Evolutionary conservation across 495 filamentous ascomycete species (phyloP).

Genomic region (Annulohypoxylon maeteangense): DNA sequence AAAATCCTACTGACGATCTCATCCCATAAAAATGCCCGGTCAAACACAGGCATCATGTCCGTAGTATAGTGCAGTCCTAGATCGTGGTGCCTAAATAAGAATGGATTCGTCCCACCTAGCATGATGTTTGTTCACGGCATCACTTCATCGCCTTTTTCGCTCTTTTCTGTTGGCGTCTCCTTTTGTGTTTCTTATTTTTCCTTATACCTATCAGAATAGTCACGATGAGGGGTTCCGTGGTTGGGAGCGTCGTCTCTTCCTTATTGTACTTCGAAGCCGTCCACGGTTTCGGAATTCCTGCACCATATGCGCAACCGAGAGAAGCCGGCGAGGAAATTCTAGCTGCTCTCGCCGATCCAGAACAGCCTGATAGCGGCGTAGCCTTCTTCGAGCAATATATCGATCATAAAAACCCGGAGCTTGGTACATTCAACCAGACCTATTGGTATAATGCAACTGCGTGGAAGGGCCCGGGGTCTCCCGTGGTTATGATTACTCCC

Average conservation of each 20-base stretch:
- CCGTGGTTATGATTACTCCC: conserved; percentile 66
- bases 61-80: background rate
- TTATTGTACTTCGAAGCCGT: conserved; percentile 12
- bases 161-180: background rate
- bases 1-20: background rate
- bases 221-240: conserved; percentile 8
- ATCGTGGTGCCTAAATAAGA: conserved; percentile 12
- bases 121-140: background rate
- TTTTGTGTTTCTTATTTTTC: background rate
- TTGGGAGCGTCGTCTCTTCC: conserved; percentile 8
- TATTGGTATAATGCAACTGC: conserved; percentile 63
- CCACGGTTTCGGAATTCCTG: conserved; percentile 22
- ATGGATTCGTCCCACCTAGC: conserved; percentile 6
- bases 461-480: conserved; percentile 63
- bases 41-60: background rate
- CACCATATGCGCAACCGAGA: conserved; percentile 10
- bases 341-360: conserved; percentile 30
- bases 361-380: conserved; percentile 14
- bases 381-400: conserved; percentile 61
- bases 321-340: conserved; percentile 18
- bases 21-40: background rate
- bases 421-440: conserved; percentile 66
- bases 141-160: background rate
- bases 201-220: background rate
- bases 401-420: conserved; percentile 62